Evolutionary conservation across 2,329 filamentous ascomycete genomes (phyloP).

Genomic region (Talaromyces amestolkiae): DNA sequence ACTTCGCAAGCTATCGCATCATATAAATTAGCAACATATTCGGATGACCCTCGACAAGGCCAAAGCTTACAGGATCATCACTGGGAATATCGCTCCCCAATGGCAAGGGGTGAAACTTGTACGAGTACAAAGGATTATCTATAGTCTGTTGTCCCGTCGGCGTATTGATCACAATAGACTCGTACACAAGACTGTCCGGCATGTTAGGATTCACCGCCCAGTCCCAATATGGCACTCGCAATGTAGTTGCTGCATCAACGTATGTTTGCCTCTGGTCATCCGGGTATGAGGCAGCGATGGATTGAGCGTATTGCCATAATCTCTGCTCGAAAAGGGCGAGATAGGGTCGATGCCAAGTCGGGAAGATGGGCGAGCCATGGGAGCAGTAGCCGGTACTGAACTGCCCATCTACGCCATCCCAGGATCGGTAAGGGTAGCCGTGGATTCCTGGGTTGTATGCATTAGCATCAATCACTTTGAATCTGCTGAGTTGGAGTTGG

Average conservation of each 20-base stretch:
- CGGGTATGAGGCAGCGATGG: conserved; percentile 43
- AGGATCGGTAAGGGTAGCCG: conserved; percentile 64
- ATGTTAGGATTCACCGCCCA: conserved; percentile 42
- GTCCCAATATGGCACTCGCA: conserved; percentile 52
- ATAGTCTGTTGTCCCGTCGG: conserved; percentile 40
- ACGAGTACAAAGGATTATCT: conserved; percentile 48
- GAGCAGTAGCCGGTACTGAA: conserved; percentile 70
- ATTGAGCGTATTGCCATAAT: conserved; percentile 39
- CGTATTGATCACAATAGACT: conserved; percentile 44
- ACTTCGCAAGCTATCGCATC: conserved; percentile 20
- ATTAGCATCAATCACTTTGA: background rate
- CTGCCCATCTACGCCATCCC: conserved; percentile 53
- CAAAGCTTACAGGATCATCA: conserved; percentile 16
- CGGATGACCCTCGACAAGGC: too few relatives aligned
- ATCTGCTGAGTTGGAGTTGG: background rate
- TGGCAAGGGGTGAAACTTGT: conserved; percentile 33
- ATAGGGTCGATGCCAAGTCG: conserved; percentile 81
- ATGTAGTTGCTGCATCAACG: conserved; percentile 37
- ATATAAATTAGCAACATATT: background rate
- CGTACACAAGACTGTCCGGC: conserved; percentile 38
- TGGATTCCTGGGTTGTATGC: conserved; percentile 64
- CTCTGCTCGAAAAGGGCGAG: conserved; percentile 58
- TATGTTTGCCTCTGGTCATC: conserved; percentile 51
- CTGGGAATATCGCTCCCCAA: conserved; percentile 19
- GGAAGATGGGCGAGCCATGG: conserved; percentile 72